Evolutionary conservation across 2,329 filamentous ascomycete species (phyloP).

Genomic region (Beauveria sp.): DNA sequence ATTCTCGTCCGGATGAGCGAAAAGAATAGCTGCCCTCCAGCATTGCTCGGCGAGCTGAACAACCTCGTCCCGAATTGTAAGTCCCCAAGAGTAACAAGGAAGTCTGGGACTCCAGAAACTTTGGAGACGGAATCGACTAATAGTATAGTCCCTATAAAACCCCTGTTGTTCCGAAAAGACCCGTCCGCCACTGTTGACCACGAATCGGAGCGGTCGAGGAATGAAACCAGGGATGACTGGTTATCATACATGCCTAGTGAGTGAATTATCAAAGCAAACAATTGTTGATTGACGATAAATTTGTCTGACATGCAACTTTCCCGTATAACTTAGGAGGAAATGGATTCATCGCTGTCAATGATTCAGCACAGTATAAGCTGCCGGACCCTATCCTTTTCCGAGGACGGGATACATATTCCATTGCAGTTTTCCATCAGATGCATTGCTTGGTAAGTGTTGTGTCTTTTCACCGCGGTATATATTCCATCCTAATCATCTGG

Average conservation of each 20-base stretch:
- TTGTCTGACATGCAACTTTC: background rate
- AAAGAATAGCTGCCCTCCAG: background rate
- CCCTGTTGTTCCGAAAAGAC: background rate
- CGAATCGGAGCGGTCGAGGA: background rate
- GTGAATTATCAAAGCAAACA: background rate
- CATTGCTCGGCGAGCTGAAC: background rate
- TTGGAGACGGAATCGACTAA: no score
- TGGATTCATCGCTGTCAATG: background rate
- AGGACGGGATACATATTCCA: background rate
- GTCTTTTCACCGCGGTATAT: no score
- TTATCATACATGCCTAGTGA: background rate
- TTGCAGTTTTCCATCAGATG: background rate
- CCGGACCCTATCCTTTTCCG: background rate
- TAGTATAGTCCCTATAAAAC: background rate
- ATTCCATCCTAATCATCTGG: background rate
- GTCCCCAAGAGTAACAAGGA: no score
- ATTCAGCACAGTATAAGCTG: background rate
- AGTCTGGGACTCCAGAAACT: background rate
- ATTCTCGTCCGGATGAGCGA: background rate
- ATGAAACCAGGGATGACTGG: background rate
- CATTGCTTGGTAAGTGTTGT: background rate
- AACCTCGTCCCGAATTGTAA: background rate
- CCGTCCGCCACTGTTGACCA: background rate
- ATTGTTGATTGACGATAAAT: background rate
- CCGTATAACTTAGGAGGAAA: background rate